Conservation (phyloP, 257 asterid genomes). For the Nicotiana sylvestris region DNA sequence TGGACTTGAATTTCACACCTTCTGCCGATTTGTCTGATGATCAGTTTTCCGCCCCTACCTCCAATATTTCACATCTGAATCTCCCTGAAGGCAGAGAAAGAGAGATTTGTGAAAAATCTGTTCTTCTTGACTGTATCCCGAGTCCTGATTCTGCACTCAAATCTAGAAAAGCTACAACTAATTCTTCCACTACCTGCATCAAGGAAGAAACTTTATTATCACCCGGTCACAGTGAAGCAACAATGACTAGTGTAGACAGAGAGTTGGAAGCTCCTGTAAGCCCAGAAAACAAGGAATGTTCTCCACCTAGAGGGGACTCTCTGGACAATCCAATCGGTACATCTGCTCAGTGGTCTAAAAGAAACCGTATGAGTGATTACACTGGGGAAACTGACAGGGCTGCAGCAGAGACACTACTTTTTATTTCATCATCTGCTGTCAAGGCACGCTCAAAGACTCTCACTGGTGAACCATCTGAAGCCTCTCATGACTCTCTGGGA, state of each 20-base stretch:
- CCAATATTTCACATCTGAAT: not conserved
- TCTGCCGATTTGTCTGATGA: not conserved
- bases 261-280: conserved; percentile 45
- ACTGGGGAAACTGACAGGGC: conserved; percentile 21
- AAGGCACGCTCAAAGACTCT: conserved; percentile 11
- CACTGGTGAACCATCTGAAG: conserved; percentile 10
- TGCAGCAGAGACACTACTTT: conserved; percentile 55
- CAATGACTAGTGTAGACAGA: conserved; percentile 2
- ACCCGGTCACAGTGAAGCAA: not conserved
- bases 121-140: conserved; percentile 7
- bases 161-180: conserved; percentile 11
- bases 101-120: conserved; percentile 3
- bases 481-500: conserved; percentile 23
- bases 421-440: conserved; percentile 28
- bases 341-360: conserved; percentile 17
- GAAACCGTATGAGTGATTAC: conserved; percentile 5
- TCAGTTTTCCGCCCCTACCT: conserved; percentile 11
- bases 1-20: conserved; percentile 50
- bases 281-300: conserved; percentile 53
- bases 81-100: conserved; percentile 6
- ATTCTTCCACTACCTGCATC: conserved; percentile 19
- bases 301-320: conserved; percentile 52
- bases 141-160: conserved; percentile 3
- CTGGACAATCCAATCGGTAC: conserved; percentile 30
- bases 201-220: conserved; percentile 20